These are phyloP conservation scores for Sporothrix schenckii DNA, from an alignment of 2,329 filamentous ascomycete species.

Conservation along the genomic window DNA sequence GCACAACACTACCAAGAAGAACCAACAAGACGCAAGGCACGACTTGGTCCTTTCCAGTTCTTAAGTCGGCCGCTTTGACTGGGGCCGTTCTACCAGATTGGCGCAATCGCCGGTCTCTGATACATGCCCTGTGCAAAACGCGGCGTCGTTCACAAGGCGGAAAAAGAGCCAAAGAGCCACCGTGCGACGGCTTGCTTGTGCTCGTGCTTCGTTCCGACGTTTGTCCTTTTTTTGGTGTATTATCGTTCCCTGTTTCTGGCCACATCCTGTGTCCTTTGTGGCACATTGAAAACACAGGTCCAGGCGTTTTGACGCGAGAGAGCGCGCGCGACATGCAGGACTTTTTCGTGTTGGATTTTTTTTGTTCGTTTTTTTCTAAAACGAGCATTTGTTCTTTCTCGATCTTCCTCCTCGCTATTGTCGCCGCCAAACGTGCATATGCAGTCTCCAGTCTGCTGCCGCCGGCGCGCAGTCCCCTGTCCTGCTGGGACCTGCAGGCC, in stretches of 20 bases:
- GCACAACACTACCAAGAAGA: not conserved
- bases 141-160: constrained; percentile 8
- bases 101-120: not conserved
- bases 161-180: constrained; percentile 23
- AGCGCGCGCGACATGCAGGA: constrained; percentile 11
- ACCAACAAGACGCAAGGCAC: constrained; percentile 2
- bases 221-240: not conserved
- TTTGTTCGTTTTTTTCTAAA: constrained; percentile 8
- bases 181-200: not conserved
- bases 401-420: not conserved
- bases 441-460: constrained; percentile 7
- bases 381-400: not conserved
- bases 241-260: not conserved
- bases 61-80: constrained; percentile 14
- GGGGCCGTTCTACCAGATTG: not conserved
- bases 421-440: constrained; percentile 30
- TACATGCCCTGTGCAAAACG: constrained; percentile 13
- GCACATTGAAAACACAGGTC: constrained; percentile 21
- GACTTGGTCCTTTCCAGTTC: not conserved
- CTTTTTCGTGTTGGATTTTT: not conserved
- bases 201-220: constrained; percentile 7
- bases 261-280: not conserved
- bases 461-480: constrained; percentile 24
- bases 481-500: constrained; percentile 32
- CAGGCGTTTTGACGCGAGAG: constrained; percentile 17